phyloP scores from a whole-genome alignment of 2,329 filamentous ascomycete genomes.

The Xylariaceae sp. region DNA sequence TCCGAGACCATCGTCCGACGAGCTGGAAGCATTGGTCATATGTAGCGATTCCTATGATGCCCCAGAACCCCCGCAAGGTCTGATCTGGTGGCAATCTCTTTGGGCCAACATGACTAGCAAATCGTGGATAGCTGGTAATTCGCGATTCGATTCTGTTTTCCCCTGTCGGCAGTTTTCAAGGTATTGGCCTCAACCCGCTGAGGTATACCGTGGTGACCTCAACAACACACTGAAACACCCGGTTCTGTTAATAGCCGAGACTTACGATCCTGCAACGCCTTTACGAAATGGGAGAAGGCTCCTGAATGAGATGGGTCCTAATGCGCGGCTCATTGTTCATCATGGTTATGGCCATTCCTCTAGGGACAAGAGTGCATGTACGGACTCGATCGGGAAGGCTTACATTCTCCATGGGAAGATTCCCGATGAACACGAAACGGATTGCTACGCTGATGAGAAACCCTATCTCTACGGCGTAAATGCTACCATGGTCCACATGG shows the following conservation, averaged over 20 bases:
- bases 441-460: constrained; percentile 44
- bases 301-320: constrained; percentile 40
- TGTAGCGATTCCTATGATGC: constrained; percentile 44
- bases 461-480: constrained; percentile 39
- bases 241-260: constrained; percentile 43
- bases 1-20: constrained; percentile 30
- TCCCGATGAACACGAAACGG: constrained; percentile 37
- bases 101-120: constrained; percentile 43
- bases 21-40: constrained; percentile 38
- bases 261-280: constrained; percentile 47
- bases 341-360: constrained; percentile 47
- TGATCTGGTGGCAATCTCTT: constrained; percentile 41
- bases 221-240: constrained; percentile 40
- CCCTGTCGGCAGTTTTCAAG: constrained; percentile 41
- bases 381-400: constrained; percentile 34
- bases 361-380: constrained; percentile 41
- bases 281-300: constrained; percentile 43
- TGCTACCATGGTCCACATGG: constrained; percentile 1
- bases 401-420: constrained; percentile 39
- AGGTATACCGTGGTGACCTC: constrained; percentile 43
- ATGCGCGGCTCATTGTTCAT: constrained; percentile 44
- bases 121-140: constrained; percentile 44
- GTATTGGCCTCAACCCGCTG: constrained; percentile 42
- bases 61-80: constrained; percentile 29
- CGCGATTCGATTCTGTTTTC: constrained; percentile 40